A percentile compares a stretch with the other conserved stretches of the same genome.
phyloP scores from a whole-genome alignment of 768 basidiomycete species.

The Tylopilus felleus region DNA sequence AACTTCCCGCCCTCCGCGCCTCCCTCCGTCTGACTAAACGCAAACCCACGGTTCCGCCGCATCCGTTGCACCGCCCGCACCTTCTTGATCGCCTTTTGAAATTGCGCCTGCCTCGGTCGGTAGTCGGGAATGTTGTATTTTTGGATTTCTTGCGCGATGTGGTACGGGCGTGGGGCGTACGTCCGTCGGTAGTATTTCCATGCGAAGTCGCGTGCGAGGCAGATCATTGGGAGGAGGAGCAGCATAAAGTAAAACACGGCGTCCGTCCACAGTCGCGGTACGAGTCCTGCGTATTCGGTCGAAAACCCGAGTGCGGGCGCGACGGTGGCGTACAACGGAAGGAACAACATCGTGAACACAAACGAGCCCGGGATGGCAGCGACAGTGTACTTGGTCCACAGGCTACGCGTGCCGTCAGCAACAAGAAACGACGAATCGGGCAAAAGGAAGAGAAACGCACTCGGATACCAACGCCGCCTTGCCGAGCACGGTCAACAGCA shows the following conservation, averaged over 20 bases:
- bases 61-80: constrained; percentile 98
- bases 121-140: constrained; percentile 98
- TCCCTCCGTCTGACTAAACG: constrained; percentile 96
- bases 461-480: constrained; percentile 95
- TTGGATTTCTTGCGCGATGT: constrained; percentile 98
- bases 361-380: constrained; percentile 98
- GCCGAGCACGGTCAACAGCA: constrained; percentile 91
- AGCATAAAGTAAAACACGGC: constrained; percentile 88
- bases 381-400: constrained; percentile 99
- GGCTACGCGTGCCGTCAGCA: constrained; percentile 41
- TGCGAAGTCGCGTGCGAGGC: constrained; percentile 81
- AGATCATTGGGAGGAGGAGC: constrained; percentile 78
- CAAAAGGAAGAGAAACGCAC: constrained; percentile 47
- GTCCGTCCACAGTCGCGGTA: constrained; percentile 86
- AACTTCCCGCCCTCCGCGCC: constrained; percentile 43
- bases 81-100: constrained; percentile 99
- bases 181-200: constrained; percentile 99
- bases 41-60: constrained; percentile 94
- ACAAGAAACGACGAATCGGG: not conserved
- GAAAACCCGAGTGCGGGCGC: constrained; percentile 89
- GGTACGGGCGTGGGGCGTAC: constrained; percentile 89
- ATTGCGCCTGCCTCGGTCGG: constrained; percentile 96
- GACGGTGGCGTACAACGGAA: constrained; percentile 86
- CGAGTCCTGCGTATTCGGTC: constrained; percentile 84
- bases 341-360: constrained; percentile 91